phyloP scores from a whole-genome alignment of 1,284 basidiomycete species.

The Rhodotorula mucilaginosa region DNA sequence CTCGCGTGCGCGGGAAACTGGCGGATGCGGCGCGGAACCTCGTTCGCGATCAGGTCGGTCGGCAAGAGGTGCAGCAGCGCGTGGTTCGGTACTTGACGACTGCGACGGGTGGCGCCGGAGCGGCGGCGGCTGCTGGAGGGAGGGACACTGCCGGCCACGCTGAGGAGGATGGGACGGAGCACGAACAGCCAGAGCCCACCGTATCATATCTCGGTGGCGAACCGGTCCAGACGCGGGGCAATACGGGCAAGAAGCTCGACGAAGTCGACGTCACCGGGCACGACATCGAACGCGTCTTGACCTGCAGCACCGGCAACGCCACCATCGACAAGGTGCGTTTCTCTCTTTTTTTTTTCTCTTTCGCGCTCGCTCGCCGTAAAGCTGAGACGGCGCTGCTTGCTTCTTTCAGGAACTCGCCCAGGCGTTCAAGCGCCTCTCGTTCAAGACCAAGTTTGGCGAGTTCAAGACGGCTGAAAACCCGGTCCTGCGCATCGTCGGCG shows the following conservation, averaged over 20 bases:
- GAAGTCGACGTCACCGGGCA: conserved; percentile 39
- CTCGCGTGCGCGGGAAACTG: conserved; percentile 23
- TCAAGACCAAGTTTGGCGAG: conserved; percentile 26
- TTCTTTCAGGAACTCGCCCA: conserved; percentile 19
- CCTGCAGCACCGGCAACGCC: conserved; percentile 33
- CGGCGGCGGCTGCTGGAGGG: conserved; percentile 1
- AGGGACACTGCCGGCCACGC: not conserved
- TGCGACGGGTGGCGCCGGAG: not conserved
- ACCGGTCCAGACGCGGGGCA: conserved; percentile 6
- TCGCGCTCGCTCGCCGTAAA: no score
- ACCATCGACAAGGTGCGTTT: conserved; percentile 29
- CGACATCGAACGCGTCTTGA: conserved; percentile 34
- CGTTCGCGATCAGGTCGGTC: conserved; percentile 20
- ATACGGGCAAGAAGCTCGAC: conserved; percentile 22
- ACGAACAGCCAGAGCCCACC: not conserved
- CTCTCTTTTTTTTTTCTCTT: not conserved
- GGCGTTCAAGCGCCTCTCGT: conserved; percentile 32
- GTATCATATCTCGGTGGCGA: not conserved
- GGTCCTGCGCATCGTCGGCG: conserved; percentile 36
- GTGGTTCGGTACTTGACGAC: conserved; percentile 33
- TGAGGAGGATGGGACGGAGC: not conserved
- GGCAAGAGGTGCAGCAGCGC: conserved; percentile 19
- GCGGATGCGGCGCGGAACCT: conserved; percentile 34
- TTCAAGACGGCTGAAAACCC: conserved; percentile 35
- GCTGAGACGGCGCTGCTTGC: not conserved